Percentiles rank a stretch among this genome's conserved stretches.
Conservation (phyloP, 2,329 filamentous ascomycete genomes). For the Furcasterigmium furcatum region DNA sequence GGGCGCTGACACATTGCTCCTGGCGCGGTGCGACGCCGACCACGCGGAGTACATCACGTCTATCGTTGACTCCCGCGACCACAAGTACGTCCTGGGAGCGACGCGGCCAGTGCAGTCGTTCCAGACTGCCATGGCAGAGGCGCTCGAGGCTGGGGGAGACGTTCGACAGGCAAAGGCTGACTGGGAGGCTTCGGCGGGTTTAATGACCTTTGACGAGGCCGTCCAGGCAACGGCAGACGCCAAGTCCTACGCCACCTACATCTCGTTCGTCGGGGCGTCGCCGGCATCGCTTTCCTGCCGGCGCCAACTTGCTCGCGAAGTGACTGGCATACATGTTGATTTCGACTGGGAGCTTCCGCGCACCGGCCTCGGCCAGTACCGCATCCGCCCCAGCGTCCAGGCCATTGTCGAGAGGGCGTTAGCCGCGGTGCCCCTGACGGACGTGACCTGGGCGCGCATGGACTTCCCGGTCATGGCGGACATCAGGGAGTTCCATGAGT, state of each 20-base stretch:
- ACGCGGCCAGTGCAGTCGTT: slow-evolving; percentile 25
- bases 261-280: slow-evolving; percentile 10
- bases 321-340: slow-evolving; percentile 16
- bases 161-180: slow-evolving; percentile 20
- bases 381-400: slow-evolving; percentile 25
- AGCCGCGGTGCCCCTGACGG: slow-evolving; percentile 29
- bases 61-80: slow-evolving; percentile 31
- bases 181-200: slow-evolving; percentile 24
- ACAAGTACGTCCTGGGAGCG: slow-evolving; percentile 33
- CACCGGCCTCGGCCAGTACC: slow-evolving; percentile 28
- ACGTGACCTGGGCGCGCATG: slow-evolving; percentile 28
- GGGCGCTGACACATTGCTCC: slow-evolving; percentile 32
- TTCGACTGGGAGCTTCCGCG: slow-evolving; percentile 32
- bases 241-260: slow-evolving; percentile 21
- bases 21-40: slow-evolving; percentile 33
- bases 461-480: slow-evolving; percentile 29
- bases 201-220: slow-evolving; percentile 30
- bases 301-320: too few species aligned
- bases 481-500: slow-evolving; percentile 30
- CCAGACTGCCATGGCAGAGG: slow-evolving; percentile 15
- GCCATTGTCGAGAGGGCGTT: slow-evolving; percentile 26
- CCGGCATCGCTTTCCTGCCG: too few species aligned
- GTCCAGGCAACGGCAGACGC: slow-evolving; percentile 20
- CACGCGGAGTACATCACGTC: slow-evolving; percentile 32
- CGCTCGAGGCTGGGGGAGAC: slow-evolving; percentile 17